Percentiles rank a stretch among this genome's conserved stretches.
Conservation (phyloP, 306 rosid species). For the Phaseolus lunatus region DNA sequence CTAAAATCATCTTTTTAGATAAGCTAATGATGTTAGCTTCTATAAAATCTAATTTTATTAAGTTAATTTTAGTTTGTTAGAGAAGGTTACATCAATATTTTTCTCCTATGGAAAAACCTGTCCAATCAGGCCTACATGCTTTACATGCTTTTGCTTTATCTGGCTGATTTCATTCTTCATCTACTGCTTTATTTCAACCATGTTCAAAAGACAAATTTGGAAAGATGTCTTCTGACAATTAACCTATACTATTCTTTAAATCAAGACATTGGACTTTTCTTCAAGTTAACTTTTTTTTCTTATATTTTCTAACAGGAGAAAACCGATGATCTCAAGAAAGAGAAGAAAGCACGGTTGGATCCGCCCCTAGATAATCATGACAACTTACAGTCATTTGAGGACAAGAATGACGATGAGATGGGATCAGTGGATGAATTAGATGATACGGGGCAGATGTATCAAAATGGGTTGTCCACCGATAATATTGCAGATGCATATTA, state of each 20-base stretch:
- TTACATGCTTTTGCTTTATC: background rate
- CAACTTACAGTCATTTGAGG: slow-evolving; percentile 17
- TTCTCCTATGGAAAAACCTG: background rate
- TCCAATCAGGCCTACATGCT: background rate
- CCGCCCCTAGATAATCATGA: slow-evolving; percentile 27
- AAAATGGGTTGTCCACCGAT: slow-evolving; percentile 18
- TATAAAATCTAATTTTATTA: background rate
- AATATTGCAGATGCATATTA: slow-evolving; percentile 34
- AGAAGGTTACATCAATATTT: background rate
- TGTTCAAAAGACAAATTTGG: background rate
- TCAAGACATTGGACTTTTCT: background rate
- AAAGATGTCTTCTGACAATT: slow-evolving; percentile 10
- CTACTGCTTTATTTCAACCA: background rate
- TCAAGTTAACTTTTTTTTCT: background rate
- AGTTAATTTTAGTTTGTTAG: background rate
- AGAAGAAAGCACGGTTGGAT: slow-evolving; percentile 43
- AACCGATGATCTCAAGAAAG: slow-evolving; percentile 33
- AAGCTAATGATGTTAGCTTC: too few relatives aligned
- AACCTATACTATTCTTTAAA: background rate
- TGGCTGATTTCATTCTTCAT: background rate
- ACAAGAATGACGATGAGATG: slow-evolving; percentile 26
- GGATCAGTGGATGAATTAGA: slow-evolving; percentile 31
- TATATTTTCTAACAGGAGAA: slow-evolving; percentile 36
- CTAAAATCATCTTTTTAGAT: too few relatives aligned
- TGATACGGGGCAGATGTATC: slow-evolving; percentile 1